These are phyloP conservation scores for Funneliformis mosseae DNA, from an alignment of 192 early-diverging fungal genomes.

Conservation along the genomic window DNA sequence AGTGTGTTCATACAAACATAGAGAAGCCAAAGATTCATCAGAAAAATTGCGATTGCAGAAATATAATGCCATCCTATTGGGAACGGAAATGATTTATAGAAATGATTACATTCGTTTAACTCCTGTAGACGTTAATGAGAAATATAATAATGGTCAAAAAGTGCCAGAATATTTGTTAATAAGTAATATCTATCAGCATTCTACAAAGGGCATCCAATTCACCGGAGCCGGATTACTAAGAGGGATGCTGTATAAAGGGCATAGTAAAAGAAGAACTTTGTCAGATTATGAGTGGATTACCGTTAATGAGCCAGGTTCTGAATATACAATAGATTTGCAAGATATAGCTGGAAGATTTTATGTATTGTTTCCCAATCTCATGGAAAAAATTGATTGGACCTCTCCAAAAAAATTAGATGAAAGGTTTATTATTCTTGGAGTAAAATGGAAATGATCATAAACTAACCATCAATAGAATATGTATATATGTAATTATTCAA, in stretches of 20 bases:
- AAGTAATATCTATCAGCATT: conserved; percentile 2
- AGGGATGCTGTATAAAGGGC: neutral
- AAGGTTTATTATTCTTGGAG: neutral
- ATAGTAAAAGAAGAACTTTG: neutral
- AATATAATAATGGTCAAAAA: neutral
- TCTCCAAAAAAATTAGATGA: neutral
- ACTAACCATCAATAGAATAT: no score
- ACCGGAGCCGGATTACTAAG: neutral
- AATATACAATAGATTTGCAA: conserved; percentile 4
- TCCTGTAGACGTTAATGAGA: neutral
- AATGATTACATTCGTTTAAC: conserved; percentile 6
- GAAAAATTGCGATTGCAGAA: neutral
- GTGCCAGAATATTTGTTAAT: neutral
- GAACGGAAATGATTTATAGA: neutral
- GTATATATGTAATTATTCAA: no score
- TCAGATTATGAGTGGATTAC: neutral
- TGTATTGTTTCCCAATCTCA: conserved; percentile 1
- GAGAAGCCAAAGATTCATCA: neutral
- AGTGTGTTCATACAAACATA: neutral
- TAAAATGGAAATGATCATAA: neutral
- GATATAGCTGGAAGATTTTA: conserved; percentile 24
- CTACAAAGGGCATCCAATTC: conserved; percentile 16
- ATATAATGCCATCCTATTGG: neutral
- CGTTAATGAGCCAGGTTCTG: neutral
- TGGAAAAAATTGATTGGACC: neutral